Conservation (phyloP, 805 yeast genomes). For the Zygosaccharomyces siamensis region DNA sequence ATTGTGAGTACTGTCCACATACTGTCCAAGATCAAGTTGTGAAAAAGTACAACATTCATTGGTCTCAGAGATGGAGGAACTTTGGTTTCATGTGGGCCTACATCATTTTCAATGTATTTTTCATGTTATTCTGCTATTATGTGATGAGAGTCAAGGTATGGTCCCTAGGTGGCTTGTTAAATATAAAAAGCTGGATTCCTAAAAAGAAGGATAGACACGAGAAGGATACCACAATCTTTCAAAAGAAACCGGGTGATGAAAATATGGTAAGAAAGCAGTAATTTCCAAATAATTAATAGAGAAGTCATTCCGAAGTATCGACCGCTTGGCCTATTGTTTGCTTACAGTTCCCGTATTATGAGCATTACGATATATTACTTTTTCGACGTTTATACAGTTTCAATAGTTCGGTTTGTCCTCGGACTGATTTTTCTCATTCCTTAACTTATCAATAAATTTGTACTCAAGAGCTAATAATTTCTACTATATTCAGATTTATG, state of each 20-base stretch:
- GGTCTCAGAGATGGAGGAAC: slow-evolving; percentile 60
- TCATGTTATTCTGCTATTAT: slow-evolving; percentile 39
- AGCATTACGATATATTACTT: no score
- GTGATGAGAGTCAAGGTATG: slow-evolving; percentile 39
- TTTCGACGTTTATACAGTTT: no score
- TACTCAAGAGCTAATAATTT: neutral
- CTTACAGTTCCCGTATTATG: no score
- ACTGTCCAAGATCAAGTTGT: slow-evolving; percentile 56
- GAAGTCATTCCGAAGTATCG: neutral
- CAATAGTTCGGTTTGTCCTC: neutral
- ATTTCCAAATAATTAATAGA: neutral
- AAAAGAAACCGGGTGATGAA: slow-evolving; percentile 39
- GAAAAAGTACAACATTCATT: slow-evolving; percentile 37
- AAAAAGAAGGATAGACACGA: slow-evolving; percentile 45
- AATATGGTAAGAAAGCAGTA: slow-evolving; percentile 27
- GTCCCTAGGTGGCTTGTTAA: slow-evolving; percentile 33
- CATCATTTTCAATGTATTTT: slow-evolving; percentile 38
- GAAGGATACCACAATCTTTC: slow-evolving; percentile 42
- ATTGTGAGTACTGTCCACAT: slow-evolving; percentile 60
- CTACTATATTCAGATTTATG: neutral
- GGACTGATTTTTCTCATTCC: neutral
- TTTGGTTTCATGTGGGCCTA: slow-evolving; percentile 51
- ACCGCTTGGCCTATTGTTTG: no score
- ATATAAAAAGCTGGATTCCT: slow-evolving; percentile 39
- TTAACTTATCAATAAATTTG: neutral